Evolutionary conservation across 2,329 filamentous ascomycete species (phyloP), one percentile per base, ranked within the genome.

Genomic region (Macroventuria anomochaeta): DNA sequence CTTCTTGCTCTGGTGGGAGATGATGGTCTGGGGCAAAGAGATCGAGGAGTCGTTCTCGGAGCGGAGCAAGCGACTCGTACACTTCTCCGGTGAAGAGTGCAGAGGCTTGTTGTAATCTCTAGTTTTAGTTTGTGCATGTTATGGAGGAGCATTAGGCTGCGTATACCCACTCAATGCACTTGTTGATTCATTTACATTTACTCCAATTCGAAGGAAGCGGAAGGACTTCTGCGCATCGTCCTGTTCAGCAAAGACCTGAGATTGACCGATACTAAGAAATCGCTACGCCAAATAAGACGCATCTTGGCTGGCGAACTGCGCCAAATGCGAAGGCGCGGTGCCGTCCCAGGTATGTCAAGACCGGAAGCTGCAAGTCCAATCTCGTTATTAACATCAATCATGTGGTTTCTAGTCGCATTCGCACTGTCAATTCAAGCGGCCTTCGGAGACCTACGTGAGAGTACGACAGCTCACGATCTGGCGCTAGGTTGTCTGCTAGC

Each of bases 381-480:
- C n/a, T n/a, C n/a, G n/a, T n/a, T n/a, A n/a, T 76, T 79, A 38
- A 63, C 77, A 2, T 78, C 75, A 2, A 75, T 74, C 1, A 57
- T 76, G 38, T 79, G 77, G 77, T 81, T 80, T 50, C 39, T 76
- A 0, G 71, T 76, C 34, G 67, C 73, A 3, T 64, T 76, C 2
- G 71, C 62, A 0, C 65, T 76, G 12, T 75, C 72, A 1, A 73
- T 76, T 12, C 66, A 76, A 56, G 59, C 66, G 6, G 71, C 75
- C 0, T 76, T 76, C 32, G 67, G 62, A 2, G 57, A 67, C 5
- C 42, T 77, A 0, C 78, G 77, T 1, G 56, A 72, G 10, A 77
- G 77, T 29, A 67, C 74, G 2, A 76, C 73, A 1, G 77, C 79
- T 0, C 78, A 80, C 41, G 75, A 78, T 47, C 69, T 81, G 0